phyloP scores from a whole-genome alignment of 2,329 filamentous ascomycete species.

The Curvularia lunata region DNA sequence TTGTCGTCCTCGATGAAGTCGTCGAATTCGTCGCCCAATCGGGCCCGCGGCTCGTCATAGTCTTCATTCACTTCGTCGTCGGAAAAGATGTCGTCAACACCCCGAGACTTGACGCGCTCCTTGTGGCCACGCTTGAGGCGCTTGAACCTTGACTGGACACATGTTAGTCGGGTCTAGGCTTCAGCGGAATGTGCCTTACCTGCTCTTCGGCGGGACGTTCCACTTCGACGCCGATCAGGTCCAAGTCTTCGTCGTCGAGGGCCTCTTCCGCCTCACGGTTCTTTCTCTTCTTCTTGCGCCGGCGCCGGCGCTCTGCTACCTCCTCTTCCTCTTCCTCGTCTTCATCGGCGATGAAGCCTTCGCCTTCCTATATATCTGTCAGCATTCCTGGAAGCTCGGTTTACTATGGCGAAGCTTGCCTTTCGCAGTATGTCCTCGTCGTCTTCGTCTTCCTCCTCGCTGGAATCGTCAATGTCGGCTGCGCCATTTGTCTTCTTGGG shows the following conservation, averaged over 20 bases:
- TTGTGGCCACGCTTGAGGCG: conserved; percentile 91
- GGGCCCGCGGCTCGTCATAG: conserved; percentile 50
- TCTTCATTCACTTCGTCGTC: conserved; percentile 82
- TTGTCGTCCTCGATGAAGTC: conserved; percentile 98
- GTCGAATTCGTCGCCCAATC: conserved; percentile 49
- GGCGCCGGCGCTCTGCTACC: conserved; percentile 60
- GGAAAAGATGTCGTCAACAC: conserved; percentile 91
- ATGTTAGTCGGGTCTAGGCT: conserved; percentile 22
- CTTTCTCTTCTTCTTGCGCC: conserved; percentile 78
- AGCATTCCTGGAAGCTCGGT: conserved; percentile 13
- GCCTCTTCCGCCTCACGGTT: conserved; percentile 78
- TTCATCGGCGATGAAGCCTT: conserved; percentile 96
- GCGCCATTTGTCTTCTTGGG: conserved; percentile 38
- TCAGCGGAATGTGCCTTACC: conserved; percentile 56
- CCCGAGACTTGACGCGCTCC: conserved; percentile 69
- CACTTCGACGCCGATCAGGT: conserved; percentile 85
- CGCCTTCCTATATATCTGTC: conserved; percentile 69
- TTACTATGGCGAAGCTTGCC: conserved; percentile 28
- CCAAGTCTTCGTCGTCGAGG: conserved; percentile 93
- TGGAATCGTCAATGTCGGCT: conserved; percentile 47
- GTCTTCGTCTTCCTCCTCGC: conserved; percentile 51
- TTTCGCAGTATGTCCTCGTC: conserved; percentile 46
- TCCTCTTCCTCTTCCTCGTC: conserved; percentile 86
- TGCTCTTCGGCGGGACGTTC: conserved; percentile 71
- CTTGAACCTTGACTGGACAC: conserved; percentile 82